A percentile compares a stretch with the other conserved stretches of the same genome.
Evolutionary conservation across 106 monocot species (phyloP).

Genomic region (Iris macrosiphon): DNA sequence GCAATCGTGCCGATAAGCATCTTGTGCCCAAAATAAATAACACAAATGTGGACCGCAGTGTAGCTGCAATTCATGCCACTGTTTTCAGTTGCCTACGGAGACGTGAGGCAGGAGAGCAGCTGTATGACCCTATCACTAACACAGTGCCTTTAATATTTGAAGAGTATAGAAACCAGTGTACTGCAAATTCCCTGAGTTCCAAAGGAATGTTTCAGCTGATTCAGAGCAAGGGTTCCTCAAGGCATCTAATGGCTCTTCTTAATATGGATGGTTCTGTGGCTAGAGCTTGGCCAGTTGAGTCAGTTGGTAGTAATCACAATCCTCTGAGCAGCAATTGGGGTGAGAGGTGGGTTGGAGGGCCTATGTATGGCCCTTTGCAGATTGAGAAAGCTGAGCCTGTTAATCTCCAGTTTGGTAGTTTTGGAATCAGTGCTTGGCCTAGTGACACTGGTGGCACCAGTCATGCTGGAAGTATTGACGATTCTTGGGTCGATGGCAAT

Average conservation of each 20-base stretch:
- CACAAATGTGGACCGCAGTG: slow-evolving; percentile 38
- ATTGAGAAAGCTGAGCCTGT: slow-evolving; percentile 37
- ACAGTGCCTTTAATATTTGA: slow-evolving; percentile 45
- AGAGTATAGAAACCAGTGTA: slow-evolving; percentile 61
- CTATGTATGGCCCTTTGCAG: slow-evolving; percentile 22
- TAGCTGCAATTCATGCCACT: slow-evolving; percentile 62
- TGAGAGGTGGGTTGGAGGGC: slow-evolving; percentile 12
- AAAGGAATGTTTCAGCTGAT: slow-evolving; percentile 68
- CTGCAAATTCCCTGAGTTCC: slow-evolving; percentile 48
- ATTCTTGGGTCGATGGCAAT: slow-evolving; percentile 34
- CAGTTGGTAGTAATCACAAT: slow-evolving; percentile 12
- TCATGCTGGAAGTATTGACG: slow-evolving; percentile 49
- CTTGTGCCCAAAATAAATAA: slow-evolving; percentile 60
- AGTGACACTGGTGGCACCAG: slow-evolving; percentile 57
- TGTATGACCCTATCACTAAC: slow-evolving; percentile 52
- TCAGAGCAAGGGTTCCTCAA: slow-evolving; percentile 48
- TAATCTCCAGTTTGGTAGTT: slow-evolving; percentile 56
- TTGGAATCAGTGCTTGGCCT: slow-evolving; percentile 63
- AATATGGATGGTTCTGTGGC: slow-evolving; percentile 60
- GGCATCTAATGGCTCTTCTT: slow-evolving; percentile 51
- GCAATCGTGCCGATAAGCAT: slow-evolving; percentile 67
- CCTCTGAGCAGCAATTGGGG: slow-evolving; percentile 1
- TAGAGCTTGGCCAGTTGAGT: slow-evolving; percentile 29
- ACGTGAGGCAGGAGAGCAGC: slow-evolving; percentile 31
- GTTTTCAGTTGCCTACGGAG: slow-evolving; percentile 62